These are phyloP conservation scores for Diaporthe sp. DNA, from an alignment of 2,329 filamentous ascomycete genomes.

Conservation along the genomic window DNA sequence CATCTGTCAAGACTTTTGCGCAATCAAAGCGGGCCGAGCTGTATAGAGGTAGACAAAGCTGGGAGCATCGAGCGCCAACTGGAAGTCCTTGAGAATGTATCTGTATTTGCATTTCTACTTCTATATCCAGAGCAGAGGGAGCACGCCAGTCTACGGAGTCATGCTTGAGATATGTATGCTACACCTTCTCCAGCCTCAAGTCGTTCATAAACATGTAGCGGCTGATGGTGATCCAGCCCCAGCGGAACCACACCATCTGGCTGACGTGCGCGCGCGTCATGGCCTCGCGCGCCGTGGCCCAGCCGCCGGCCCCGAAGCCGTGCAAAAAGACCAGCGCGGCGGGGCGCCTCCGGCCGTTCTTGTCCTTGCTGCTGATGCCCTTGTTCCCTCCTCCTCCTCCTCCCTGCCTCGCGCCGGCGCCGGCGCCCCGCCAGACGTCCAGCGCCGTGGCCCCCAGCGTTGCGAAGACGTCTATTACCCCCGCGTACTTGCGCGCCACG, in stretches of 20 bases:
- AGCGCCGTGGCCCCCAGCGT: slow-evolving; percentile 74
- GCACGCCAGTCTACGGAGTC: not conserved
- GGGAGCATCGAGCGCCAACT: not conserved
- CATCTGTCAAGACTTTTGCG: not conserved
- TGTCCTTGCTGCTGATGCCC: not conserved
- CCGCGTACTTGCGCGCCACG: slow-evolving; percentile 84
- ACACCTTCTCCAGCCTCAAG: slow-evolving; percentile 68
- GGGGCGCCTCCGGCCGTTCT: slow-evolving; percentile 61
- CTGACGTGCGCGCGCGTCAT: slow-evolving; percentile 94
- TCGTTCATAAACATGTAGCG: slow-evolving; percentile 98
- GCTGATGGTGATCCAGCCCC: slow-evolving; percentile 92
- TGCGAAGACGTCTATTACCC: slow-evolving; percentile 80
- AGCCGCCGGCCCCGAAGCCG: slow-evolving; percentile 71
- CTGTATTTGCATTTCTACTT: not conserved
- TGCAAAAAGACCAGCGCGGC: slow-evolving; percentile 79
- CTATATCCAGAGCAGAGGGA: not conserved
- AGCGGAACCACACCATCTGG: slow-evolving; percentile 99
- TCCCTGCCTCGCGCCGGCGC: slow-evolving; percentile 50
- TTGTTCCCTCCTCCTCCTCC: slow-evolving; percentile 26
- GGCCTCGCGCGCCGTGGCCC: slow-evolving; percentile 76
- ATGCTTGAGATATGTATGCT: not conserved
- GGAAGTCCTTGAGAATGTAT: not conserved
- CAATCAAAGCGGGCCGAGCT: not conserved
- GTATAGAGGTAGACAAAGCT: not conserved
- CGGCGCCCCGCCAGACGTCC: slow-evolving; percentile 33